Evolutionary conservation across 208 protist species (phyloP), one percentile per base, ranked within the genome.

Genomic region (Wallacemonas sp.): DNA sequence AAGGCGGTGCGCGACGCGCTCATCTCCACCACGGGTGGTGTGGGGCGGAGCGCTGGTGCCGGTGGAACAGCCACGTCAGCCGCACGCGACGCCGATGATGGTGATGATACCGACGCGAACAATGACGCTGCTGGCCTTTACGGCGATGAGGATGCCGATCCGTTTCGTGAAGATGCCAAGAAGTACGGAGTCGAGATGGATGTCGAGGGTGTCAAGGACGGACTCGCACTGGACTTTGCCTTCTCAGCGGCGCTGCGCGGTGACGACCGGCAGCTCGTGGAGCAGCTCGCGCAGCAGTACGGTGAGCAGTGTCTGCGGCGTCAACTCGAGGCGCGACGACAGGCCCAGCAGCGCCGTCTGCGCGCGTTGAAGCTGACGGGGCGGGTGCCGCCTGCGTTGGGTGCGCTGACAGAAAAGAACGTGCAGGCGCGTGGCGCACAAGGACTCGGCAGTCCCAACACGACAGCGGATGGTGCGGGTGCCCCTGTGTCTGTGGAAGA

Each of bases 211-310:
- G 32, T 58, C 16, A 33, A 58, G 27, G 43, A 44, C 12, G 55
- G n/a, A 6, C 8, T 36, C 16, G 27, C 24, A 27, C 56, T 78
- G 16, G 32, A 78, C 41, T 69, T 70, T 48, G 68, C 67, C 33
- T 65, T 78, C 33, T 72, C 81, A 16, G 70, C 81, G 21, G 78
- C 70, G 2, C 61, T 69, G n/a, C 70, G 81, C 55, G 76, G 70
- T 27, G 79, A 78, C 48, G 82, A 88, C 56, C 57, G 43, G 4
- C 61, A 76, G 0, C 64, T 88, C n/a, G 68, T 88, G 43, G 68
- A 80, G n/a, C 78, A 85, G 38, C 72, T 88, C n/a, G 75, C 81
- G 30, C 61, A 63, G 47, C 67, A 75, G 58, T 88, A 80, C 70
- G 68, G 68, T n/a, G 26, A 56, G 17, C 58, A 58, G 19, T 58